Base-by-base conservation (phyloP, 1,284 basidiomycete genomes). In the Naganishia albida region DNA sequence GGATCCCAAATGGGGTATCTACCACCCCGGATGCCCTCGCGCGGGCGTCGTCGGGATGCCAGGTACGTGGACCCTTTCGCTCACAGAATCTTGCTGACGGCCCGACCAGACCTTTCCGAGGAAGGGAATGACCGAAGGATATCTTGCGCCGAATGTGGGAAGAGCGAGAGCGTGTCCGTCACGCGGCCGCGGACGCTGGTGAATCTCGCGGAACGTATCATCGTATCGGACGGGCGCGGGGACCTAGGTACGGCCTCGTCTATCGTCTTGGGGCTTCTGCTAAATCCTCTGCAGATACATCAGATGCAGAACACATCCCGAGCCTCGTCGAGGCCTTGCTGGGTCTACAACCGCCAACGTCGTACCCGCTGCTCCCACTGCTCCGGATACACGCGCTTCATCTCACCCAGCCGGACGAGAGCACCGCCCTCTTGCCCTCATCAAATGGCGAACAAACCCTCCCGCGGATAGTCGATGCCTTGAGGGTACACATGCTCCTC, bases 361-460 rank as follows among this genome's bases (percentile, higher is more conserved):
- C 68, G 66, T 63, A 66, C 40, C 93, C 93, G 1, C 83, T 91
- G 15, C 85, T 93, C 16, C 86, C 85, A 0, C 80, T 95, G 16
- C 81, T 85, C 8, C 85, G 88, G 16, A 82, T 92, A 6, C 84
- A 60, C 10, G 64, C 69, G 7, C 68, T 72, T 7, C 70, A 72
- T 10, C 44, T 80, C 66, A 52, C 70, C 65, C 55, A 72, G 69
- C 55, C 67, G 12, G 7, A 25, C 26, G 46, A 67, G n/a, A 49
- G 74, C 77, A 0, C 59, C 46, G 28, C 64, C 23, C 39, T 69
- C 30, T 39, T 66, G n/a, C 56, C 68, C 63, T 64, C 69, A 64
- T 62, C 64, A 56, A 62, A 55, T 62, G 42, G 39, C 62, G 72
- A 65, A 63, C 86, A 86, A 70, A 83, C 84, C 38, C 72, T 75